These are phyloP conservation scores for Pseudogymnoascus verrucosus DNA, from an alignment of 2,329 filamentous ascomycete species.

Conservation along the genomic window DNA sequence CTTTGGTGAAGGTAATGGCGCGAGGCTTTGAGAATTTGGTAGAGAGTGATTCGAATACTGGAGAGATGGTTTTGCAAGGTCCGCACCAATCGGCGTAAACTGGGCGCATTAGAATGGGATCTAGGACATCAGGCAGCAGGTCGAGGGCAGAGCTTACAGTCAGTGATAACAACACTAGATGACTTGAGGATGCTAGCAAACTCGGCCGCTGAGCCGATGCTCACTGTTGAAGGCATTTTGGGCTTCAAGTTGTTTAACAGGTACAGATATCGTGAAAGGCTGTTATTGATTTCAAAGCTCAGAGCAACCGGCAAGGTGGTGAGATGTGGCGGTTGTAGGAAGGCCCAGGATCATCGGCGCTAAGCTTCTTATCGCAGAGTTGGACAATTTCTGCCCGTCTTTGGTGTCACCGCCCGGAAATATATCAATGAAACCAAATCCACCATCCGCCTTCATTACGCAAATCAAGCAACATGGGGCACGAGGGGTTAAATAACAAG, in stretches of 20 bases:
- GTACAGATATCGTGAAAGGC: background rate
- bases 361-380: background rate
- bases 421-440: background rate
- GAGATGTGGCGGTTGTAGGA: conserved; percentile 2
- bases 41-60: conserved; percentile 78
- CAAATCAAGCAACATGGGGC: conserved; percentile 1
- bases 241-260: background rate
- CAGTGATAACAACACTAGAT: conserved; percentile 74
- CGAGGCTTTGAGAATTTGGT: conserved; percentile 71
- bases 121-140: conserved; percentile 16
- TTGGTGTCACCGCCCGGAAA: conserved; percentile 7
- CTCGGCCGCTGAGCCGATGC: conserved; percentile 58
- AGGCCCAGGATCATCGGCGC: conserved; percentile 2
- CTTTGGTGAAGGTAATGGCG: conserved; percentile 81
- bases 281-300: background rate
- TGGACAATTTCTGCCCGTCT: conserved; percentile 4
- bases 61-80: conserved; percentile 87
- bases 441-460: background rate
- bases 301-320: conserved; percentile 6
- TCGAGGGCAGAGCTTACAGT: conserved; percentile 57
- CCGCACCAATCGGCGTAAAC: conserved; percentile 95
- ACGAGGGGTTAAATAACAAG: background rate
- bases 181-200: conserved; percentile 65
- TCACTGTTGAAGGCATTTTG: conserved; percentile 30
- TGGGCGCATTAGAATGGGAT: conserved; percentile 33